These are phyloP conservation scores for Asterochloris erici DNA, from an alignment of 139 green algal genomes.

Conservation along the genomic window DNA sequence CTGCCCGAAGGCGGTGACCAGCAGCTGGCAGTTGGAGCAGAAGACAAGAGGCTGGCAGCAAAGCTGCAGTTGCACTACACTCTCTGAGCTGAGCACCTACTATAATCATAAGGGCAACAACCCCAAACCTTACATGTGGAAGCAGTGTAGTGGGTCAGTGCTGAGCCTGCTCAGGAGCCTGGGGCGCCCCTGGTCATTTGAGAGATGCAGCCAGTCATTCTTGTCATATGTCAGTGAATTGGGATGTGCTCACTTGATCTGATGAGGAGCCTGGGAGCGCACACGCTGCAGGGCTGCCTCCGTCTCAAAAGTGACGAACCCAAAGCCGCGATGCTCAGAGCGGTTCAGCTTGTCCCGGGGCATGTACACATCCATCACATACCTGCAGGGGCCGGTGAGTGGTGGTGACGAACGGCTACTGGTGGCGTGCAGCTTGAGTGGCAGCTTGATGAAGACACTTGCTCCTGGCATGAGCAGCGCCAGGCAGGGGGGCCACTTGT, in stretches of 20 bases:
- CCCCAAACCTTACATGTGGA: not conserved
- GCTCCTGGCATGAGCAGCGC: no score
- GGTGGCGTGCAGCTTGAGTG: no score
- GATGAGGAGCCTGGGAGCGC: not conserved
- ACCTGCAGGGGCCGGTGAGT: conserved; percentile 54
- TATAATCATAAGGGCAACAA: not conserved
- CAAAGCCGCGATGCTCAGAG: conserved; percentile 82
- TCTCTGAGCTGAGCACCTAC: not conserved
- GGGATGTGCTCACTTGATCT: conserved; percentile 29
- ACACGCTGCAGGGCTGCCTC: conserved; percentile 67
- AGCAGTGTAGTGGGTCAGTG: not conserved
- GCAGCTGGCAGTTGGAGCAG: no score
- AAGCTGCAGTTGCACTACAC: not conserved
- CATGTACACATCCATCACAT: conserved; percentile 91
- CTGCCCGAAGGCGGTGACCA: no score
- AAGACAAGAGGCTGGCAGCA: no score
- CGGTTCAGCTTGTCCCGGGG: conserved; percentile 56
- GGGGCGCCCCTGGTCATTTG: no score
- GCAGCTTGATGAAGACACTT: no score
- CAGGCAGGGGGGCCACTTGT: no score
- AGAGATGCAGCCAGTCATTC: not conserved
- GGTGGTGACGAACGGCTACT: no score
- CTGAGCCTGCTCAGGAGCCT: not conserved
- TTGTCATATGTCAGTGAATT: not conserved
- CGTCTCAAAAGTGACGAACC: conserved; percentile 92